Evolutionary conservation across 805 yeast genomes (phyloP).

Genomic region (Sporopachydermia quercuum): DNA sequence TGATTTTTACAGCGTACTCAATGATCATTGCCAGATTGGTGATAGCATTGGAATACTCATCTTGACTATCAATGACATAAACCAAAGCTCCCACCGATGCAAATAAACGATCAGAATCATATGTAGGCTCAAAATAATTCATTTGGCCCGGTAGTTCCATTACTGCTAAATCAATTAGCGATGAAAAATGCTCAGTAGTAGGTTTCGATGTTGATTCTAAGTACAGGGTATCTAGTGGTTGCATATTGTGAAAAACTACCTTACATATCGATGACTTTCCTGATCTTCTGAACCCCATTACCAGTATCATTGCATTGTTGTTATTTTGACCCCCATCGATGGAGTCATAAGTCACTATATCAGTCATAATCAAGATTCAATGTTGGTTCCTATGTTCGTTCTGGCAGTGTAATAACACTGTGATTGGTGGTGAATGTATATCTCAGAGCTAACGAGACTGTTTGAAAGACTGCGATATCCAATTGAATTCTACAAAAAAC

Average conservation of each 20-base stretch:
- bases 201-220: slow-evolving; percentile 85
- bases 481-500: too few relatives aligned
- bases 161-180: slow-evolving; percentile 73
- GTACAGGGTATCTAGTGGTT: slow-evolving; percentile 83
- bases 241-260: slow-evolving; percentile 93
- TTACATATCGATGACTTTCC: slow-evolving; percentile 94
- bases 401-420: too few relatives aligned
- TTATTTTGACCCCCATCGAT: background rate
- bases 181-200: slow-evolving; percentile 67
- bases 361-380: too few relatives aligned
- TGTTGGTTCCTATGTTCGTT: too few relatives aligned
- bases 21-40: slow-evolving; percentile 80
- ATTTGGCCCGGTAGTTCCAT: slow-evolving; percentile 94
- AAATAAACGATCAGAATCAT: slow-evolving; percentile 66
- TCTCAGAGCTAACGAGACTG: too few relatives aligned
- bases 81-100: slow-evolving; percentile 79
- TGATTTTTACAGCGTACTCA: slow-evolving; percentile 71
- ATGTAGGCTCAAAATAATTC: slow-evolving; percentile 73
- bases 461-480: too few relatives aligned
- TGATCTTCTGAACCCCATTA: slow-evolving; percentile 28
- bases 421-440: too few relatives aligned
- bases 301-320: slow-evolving; percentile 5
- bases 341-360: background rate
- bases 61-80: slow-evolving; percentile 90
- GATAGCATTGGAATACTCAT: slow-evolving; percentile 84